A percentile compares a stretch with the other conserved stretches of the same genome.
phyloP scores from a whole-genome alignment of 306 rosid genomes.

The Citrullus mucosospermus region DNA sequence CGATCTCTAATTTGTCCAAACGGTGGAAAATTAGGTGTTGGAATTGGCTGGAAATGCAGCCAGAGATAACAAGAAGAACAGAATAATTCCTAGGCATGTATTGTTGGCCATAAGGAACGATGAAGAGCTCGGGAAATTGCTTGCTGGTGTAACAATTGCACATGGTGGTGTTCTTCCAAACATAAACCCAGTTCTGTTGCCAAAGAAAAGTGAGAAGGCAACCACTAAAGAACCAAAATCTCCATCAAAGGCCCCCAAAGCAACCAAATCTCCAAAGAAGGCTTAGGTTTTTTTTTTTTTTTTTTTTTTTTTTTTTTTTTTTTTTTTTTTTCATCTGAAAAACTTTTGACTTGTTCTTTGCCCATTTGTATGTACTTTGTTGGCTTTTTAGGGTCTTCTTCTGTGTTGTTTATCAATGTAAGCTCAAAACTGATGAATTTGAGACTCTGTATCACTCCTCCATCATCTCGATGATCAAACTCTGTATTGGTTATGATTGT shows the following conservation, averaged over 20 bases:
- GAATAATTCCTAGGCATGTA: conserved; percentile 66
- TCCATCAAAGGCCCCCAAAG: conserved; percentile 51
- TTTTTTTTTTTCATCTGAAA: neutral
- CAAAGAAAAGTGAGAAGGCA: conserved; percentile 43
- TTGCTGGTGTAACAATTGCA: conserved; percentile 75
- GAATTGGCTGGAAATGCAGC: conserved; percentile 95
- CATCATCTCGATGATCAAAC: neutral
- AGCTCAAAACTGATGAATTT: neutral
- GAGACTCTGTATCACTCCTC: neutral
- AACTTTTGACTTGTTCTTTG: neutral
- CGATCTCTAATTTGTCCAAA: neutral
- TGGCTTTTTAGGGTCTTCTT: conserved; percentile 5
- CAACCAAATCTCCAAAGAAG: conserved; percentile 59
- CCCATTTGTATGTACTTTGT: conserved; percentile 22
- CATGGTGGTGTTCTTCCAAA: conserved; percentile 83
- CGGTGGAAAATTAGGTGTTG: conserved; percentile 35
- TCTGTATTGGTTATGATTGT: neutral
- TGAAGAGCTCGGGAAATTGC: conserved; percentile 72
- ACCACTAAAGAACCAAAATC: conserved; percentile 42
- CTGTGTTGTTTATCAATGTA: neutral
- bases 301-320: too few species aligned
- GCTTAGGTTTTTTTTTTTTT: conserved; percentile 9
- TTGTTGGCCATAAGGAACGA: conserved; percentile 72
- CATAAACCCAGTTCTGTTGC: conserved; percentile 65
- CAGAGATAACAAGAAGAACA: conserved; percentile 71